Base-by-base conservation (phyloP, 208 protist species). In the Wallacemonas rigidus region DNA sequence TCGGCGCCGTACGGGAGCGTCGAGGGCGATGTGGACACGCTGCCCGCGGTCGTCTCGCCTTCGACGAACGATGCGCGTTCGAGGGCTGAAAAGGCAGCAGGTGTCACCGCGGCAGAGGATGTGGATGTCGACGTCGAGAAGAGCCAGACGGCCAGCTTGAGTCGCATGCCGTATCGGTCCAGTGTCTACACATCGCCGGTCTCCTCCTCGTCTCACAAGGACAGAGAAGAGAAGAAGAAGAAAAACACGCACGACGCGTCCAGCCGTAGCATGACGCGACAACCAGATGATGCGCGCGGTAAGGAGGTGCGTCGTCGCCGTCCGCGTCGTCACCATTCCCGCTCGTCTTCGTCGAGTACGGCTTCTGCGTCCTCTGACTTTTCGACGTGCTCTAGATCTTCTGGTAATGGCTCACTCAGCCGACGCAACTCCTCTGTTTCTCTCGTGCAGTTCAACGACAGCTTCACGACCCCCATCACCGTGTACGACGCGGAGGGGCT, bases 401-500 rank as follows among this genome's bases (percentile, higher is more conserved):
- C 71, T 6, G 8, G 62, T 2, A 35, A 2, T 11, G 50, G 41
- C 35, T 5, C 2, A 3, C 3, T 3, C 15, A 5, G 36, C 9
- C 39, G 57, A 7, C 4, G 69, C 6, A 44, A 74, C 7, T 67
- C 36, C 45, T 43, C 43, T 48, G 40, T 67, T 4, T 69, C 50
- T n/a, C 50, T 88, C 17, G 80, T 93, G 1, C 80, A 86, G 45
- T 89, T 85, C 70, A 81, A 84, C 57, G 83, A 89, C 50, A 89
- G 82, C 72, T 91, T 92, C 67, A 82, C 63, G 11, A 85, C 81
- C 12, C 86, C 89, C 2, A 81, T 90, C 36, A 90, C 82, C 8
- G 82, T 89, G 26, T 71, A 76, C 47, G 89, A 94, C 56, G 80
- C 85, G 8, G 89, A 94, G 60, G 86, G 86, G 0, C 75, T 94